A percentile compares a stretch with the other conserved stretches of the same genome.
Conservation (phyloP, 2,329 filamentous ascomycete genomes). For the Fonsecaea pugnacius region DNA sequence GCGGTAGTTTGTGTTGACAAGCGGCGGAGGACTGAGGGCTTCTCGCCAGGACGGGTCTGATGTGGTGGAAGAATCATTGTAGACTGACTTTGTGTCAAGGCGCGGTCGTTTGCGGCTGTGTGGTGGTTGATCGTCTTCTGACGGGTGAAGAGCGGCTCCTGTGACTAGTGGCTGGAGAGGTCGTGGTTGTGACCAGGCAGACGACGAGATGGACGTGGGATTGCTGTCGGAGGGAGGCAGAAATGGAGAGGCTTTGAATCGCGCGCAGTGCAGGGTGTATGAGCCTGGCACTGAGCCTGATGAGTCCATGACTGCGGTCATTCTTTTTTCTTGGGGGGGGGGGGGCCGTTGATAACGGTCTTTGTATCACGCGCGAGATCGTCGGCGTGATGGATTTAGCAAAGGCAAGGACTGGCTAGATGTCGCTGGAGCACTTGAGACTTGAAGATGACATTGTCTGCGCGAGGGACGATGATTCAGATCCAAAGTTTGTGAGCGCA, state of each 20-base stretch:
- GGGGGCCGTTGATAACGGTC: no score
- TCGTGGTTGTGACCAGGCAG: conserved; percentile 11
- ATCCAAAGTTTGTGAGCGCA: not conserved
- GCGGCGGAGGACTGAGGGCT: conserved; percentile 42
- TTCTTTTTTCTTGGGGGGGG: not conserved
- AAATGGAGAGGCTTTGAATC: conserved; percentile 29
- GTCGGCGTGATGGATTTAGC: not conserved
- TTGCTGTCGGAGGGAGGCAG: conserved; percentile 22
- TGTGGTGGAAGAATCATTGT: not conserved
- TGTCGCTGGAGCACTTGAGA: not conserved
- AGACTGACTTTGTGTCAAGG: conserved; percentile 4
- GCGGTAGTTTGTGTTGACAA: conserved; percentile 47
- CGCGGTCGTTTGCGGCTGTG: conserved; percentile 26
- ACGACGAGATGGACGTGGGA: not conserved
- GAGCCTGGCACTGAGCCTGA: conserved; percentile 28
- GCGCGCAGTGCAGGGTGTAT: conserved; percentile 22
- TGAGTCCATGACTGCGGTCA: conserved; percentile 25
- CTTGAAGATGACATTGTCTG: conserved; percentile 1
- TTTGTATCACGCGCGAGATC: not conserved
- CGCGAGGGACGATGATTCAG: not conserved
- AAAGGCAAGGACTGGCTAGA: not conserved
- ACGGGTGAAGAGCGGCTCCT: not conserved
- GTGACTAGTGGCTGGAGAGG: conserved; percentile 1
- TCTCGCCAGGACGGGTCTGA: conserved; percentile 15
- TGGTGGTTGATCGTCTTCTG: conserved; percentile 4